Evolutionary conservation across 225 moss, liverwort and hornwort genomes (phyloP).

Genomic region (Marchantia paleacea): DNA sequence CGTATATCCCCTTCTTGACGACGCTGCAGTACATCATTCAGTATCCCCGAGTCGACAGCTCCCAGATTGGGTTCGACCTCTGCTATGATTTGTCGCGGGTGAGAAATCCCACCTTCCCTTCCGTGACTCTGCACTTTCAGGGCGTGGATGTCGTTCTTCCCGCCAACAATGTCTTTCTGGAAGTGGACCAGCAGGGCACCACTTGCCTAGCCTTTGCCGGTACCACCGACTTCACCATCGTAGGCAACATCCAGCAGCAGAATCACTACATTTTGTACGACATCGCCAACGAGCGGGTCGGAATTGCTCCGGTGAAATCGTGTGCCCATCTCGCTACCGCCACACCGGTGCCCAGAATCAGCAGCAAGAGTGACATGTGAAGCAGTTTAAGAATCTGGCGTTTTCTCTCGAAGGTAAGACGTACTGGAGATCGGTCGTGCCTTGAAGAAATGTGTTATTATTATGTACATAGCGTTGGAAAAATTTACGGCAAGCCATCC

Average conservation of each 20-base stretch:
- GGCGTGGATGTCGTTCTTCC: constrained; percentile 24
- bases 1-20: constrained; percentile 25
- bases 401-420: too few species aligned
- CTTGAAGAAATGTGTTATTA: too few species aligned
- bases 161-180: constrained; percentile 17
- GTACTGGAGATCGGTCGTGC: too few species aligned
- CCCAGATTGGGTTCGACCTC: constrained; percentile 11
- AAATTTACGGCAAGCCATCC: too few species aligned
- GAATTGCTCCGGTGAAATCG: constrained; percentile 33
- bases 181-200: constrained; percentile 19
- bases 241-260: constrained; percentile 69
- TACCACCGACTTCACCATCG: constrained; percentile 47
- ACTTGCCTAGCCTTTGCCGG: constrained; percentile 50
- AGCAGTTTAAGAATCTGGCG: too few species aligned
- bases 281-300: constrained; percentile 48
- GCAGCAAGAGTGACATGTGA: too few species aligned
- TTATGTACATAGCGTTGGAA: too few species aligned
- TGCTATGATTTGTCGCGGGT: constrained; percentile 14
- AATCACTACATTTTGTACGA: constrained; percentile 50
- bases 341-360: too few species aligned
- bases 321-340: not conserved
- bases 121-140: constrained; percentile 20
- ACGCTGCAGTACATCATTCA: constrained; percentile 20
- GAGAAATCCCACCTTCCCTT: not conserved
- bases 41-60: constrained; percentile 7